phyloP scores from a whole-genome alignment of 148 eudicot genomes.

The Polygonum maritimum region DNA sequence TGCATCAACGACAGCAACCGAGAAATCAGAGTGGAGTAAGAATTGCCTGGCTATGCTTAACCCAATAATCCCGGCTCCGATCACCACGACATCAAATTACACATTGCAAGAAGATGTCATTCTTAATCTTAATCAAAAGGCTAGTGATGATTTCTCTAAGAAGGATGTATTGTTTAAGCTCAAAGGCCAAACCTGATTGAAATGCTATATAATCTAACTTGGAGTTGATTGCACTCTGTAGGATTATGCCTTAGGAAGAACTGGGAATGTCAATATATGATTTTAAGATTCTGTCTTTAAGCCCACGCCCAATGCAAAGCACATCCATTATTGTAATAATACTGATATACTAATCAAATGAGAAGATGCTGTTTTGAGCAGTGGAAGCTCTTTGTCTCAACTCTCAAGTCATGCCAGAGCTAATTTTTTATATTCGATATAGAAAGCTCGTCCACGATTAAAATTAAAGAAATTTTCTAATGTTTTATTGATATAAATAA shows the following conservation, averaged over 20 bases:
- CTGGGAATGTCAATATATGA: not conserved
- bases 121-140: not conserved
- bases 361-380: not conserved
- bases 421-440: not conserved
- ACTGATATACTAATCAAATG: not conserved
- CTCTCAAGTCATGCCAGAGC: not conserved
- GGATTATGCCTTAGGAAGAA: not conserved
- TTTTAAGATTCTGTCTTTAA: not conserved
- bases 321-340: not conserved
- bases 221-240: not conserved
- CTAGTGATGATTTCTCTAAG: not conserved
- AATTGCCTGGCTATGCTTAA: conserved; percentile 81
- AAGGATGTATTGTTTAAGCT: not conserved
- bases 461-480: not conserved
- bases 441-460: not conserved
- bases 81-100: conserved; percentile 62
- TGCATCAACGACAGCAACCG: conserved; percentile 88
- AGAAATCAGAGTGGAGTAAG: conserved; percentile 51
- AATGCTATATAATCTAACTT: not conserved
- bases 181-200: not conserved
- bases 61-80: conserved; percentile 90
- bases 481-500: not conserved
- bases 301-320: not conserved
- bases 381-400: not conserved
- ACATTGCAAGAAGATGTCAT: not conserved